A percentile compares a stretch with the other conserved stretches of the same genome.
These are phyloP conservation scores for Fusarium chuoi DNA, from an alignment of 2,329 filamentous ascomycete genomes.

Conservation along the genomic window DNA sequence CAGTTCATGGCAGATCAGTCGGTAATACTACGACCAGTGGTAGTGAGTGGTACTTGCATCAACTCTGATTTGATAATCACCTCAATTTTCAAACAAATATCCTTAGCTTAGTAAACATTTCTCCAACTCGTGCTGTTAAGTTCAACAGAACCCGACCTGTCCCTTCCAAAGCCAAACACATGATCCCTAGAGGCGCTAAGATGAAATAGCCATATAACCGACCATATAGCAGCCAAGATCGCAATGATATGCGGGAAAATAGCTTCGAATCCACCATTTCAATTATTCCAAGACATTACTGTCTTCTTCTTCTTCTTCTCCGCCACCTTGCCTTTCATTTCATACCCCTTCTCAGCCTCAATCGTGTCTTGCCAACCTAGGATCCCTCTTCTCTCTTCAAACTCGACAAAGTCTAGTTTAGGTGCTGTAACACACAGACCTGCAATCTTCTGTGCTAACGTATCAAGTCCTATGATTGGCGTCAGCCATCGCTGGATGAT, in stretches of 20 bases:
- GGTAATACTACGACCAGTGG: background rate
- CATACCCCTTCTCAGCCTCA: background rate
- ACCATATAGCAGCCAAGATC: background rate
- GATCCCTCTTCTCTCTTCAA: background rate
- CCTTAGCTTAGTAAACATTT: accelerated
- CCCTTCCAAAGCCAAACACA: background rate
- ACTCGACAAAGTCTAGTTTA: background rate
- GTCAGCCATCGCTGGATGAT: background rate
- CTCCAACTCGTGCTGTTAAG: background rate
- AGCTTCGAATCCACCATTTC: background rate
- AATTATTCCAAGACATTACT: background rate
- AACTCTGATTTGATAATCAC: background rate
- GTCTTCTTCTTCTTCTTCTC: background rate
- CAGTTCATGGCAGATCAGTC: background rate
- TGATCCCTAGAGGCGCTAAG: background rate
- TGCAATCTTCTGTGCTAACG: background rate
- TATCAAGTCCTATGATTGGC: background rate
- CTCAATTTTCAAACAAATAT: background rate
- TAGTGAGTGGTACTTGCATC: background rate
- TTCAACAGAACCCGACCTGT: background rate
- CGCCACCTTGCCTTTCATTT: background rate
- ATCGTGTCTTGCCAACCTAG: background rate
- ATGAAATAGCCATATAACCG: background rate
- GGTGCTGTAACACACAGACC: background rate
- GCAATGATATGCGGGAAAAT: background rate